These are phyloP conservation scores for Boletus subcaerulescens DNA, from an alignment of 768 basidiomycete species.

Conservation along the genomic window DNA sequence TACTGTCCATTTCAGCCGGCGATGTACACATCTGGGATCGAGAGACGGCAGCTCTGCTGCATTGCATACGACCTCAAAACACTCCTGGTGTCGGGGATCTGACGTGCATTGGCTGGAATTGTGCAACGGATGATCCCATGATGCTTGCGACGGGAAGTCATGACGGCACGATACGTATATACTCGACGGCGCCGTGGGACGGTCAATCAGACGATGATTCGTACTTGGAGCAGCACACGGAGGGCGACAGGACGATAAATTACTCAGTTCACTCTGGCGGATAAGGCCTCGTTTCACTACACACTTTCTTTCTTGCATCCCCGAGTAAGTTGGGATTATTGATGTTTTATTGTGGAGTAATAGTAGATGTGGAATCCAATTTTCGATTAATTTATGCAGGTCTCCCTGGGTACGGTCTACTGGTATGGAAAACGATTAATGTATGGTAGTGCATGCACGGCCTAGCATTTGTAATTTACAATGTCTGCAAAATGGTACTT, in stretches of 20 bases:
- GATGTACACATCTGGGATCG: constrained; percentile 87
- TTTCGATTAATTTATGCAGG: constrained; percentile 23
- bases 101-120: constrained; percentile 82
- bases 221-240: constrained; percentile 22
- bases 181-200: constrained; percentile 48
- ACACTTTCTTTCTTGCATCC: neutral
- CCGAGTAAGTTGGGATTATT: constrained; percentile 4
- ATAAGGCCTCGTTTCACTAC: constrained; percentile 9
- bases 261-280: constrained; percentile 30
- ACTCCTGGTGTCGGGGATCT: constrained; percentile 56
- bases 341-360: constrained; percentile 13
- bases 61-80: constrained; percentile 59
- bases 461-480: constrained; percentile 22
- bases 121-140: constrained; percentile 46
- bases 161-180: constrained; percentile 72
- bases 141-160: constrained; percentile 74
- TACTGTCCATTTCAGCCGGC: constrained; percentile 49
- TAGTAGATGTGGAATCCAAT: neutral
- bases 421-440: constrained; percentile 25
- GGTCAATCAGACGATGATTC: constrained; percentile 23
- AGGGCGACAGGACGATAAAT: constrained; percentile 22
- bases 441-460: constrained; percentile 22
- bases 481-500: constrained; percentile 9
- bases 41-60: constrained; percentile 70
- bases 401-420: constrained; percentile 12